These are phyloP conservation scores for Dionaea muscipula DNA, from an alignment of 179 eudicot genomes.

Conservation along the genomic window DNA sequence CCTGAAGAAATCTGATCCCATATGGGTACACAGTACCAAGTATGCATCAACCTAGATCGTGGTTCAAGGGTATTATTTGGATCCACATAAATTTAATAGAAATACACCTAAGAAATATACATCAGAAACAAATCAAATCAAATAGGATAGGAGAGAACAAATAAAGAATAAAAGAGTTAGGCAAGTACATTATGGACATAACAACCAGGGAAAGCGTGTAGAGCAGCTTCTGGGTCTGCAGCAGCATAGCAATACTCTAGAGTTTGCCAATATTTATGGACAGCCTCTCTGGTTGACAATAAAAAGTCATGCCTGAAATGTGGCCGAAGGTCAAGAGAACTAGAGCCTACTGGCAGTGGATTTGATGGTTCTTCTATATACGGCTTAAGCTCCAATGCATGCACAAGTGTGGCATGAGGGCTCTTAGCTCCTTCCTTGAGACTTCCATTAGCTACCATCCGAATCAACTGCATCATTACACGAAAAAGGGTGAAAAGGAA, in stretches of 20 bases:
- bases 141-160: not conserved
- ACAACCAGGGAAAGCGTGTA: constrained; percentile 88
- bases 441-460: constrained; percentile 50
- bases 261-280: constrained; percentile 88
- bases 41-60: no score
- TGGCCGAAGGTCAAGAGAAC: constrained; percentile 64
- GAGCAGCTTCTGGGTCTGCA: constrained; percentile 69
- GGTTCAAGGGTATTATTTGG: no score
- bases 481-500: not conserved
- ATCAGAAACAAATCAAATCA: not conserved
- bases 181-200: constrained; percentile 57
- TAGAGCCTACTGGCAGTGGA: constrained; percentile 25
- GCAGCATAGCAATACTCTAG: constrained; percentile 92
- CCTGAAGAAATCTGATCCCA: no score
- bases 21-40: no score
- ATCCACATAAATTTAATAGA: no score
- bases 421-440: constrained; percentile 30
- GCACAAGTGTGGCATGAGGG: constrained; percentile 47
- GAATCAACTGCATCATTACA: constrained; percentile 44
- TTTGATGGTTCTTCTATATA: constrained; percentile 84
- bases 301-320: constrained; percentile 83
- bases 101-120: not conserved
- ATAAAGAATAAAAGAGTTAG: not conserved
- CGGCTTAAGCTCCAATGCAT: constrained; percentile 86
- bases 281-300: constrained; percentile 63